phyloP scores from a whole-genome alignment of 148 eudicot genomes.

The Bassia scoparia region DNA sequence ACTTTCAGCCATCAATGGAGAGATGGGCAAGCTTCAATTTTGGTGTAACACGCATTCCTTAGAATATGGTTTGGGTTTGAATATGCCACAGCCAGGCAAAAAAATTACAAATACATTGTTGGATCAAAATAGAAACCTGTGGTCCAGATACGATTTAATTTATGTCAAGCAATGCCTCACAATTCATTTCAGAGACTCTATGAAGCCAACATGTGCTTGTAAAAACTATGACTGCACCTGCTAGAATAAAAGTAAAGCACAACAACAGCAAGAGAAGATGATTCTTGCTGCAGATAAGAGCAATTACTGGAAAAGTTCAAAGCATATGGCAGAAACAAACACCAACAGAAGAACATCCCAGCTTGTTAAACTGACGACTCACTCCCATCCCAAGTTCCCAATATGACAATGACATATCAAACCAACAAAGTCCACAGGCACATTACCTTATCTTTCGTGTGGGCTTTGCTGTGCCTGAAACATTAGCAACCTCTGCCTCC shows the following conservation, averaged over 20 bases:
- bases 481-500: conserved; percentile 95
- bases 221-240: too few species aligned
- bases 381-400: neutral
- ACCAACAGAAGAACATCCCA: neutral
- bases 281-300: neutral
- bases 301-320: neutral
- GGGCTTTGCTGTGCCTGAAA: conserved; percentile 72
- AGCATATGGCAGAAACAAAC: neutral
- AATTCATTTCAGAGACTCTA: too few species aligned
- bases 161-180: too few species aligned
- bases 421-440: neutral
- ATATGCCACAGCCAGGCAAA: too few species aligned
- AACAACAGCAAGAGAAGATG: neutral
- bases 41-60: too few species aligned
- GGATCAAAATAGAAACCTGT: neutral
- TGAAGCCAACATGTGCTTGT: too few species aligned
- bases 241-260: neutral
- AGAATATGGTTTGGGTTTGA: too few species aligned
- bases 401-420: neutral
- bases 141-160: neutral
- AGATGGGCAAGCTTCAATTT: too few species aligned
- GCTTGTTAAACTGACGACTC: neutral
- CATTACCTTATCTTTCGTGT: conserved; percentile 88
- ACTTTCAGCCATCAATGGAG: too few species aligned
- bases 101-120: neutral